Conservation (phyloP, 2,329 filamentous ascomycete species). For the Lecanicillium sp. region DNA sequence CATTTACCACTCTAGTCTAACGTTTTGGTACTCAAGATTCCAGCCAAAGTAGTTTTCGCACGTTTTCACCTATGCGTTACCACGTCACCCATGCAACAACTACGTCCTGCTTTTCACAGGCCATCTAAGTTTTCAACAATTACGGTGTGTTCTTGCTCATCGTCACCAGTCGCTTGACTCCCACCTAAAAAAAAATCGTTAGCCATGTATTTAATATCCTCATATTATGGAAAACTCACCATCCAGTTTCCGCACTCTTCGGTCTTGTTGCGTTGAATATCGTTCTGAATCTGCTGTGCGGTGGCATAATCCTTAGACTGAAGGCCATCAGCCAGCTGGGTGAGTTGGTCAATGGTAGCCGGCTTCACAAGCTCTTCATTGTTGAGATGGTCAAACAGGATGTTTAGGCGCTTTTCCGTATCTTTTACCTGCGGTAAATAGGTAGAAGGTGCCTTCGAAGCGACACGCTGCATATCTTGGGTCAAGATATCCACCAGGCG, state of each 20-base stretch:
- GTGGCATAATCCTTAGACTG: conserved; percentile 60
- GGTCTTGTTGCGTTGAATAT: conserved; percentile 68
- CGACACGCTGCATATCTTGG: conserved; percentile 82
- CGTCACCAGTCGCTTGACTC: conserved; percentile 67
- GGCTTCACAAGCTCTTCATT: conserved; percentile 84
- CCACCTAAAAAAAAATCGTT: conserved; percentile 45
- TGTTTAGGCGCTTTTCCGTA: conserved; percentile 82
- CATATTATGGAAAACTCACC: conserved; percentile 44
- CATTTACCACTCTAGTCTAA: too few species aligned
- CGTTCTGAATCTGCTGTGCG: conserved; percentile 61
- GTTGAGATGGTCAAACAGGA: conserved; percentile 96
- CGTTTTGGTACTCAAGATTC: too few species aligned
- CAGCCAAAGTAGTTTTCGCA: too few species aligned
- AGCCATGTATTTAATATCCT: conserved; percentile 19
- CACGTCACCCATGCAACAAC: too few species aligned
- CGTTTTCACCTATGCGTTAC: too few species aligned
- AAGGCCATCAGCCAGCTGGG: conserved; percentile 56
- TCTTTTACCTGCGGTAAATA: conserved; percentile 88
- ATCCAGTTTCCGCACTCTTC: conserved; percentile 83
- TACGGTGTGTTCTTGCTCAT: conserved; percentile 71
- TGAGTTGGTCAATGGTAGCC: conserved; percentile 63
- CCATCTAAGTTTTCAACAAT: conserved; percentile 10
- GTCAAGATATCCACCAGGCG: conserved; percentile 74
- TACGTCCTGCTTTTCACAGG: conserved; percentile 1
- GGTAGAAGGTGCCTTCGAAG: conserved; percentile 72